Evolutionary conservation across 2,329 filamentous ascomycete species (phyloP).

Genomic region (Coniochaeta sp.): DNA sequence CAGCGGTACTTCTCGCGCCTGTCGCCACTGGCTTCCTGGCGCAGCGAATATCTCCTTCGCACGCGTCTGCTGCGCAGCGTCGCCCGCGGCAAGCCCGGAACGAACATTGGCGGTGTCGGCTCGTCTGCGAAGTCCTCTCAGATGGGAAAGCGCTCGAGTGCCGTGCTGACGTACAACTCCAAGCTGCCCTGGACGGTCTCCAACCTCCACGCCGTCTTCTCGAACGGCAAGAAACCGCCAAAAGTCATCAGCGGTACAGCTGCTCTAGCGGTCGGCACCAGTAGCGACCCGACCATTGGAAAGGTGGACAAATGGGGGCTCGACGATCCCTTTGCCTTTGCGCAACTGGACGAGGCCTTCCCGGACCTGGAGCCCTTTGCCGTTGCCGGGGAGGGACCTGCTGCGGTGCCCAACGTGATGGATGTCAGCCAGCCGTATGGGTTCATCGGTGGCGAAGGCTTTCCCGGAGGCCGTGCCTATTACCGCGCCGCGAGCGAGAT

Average conservation of each 20-base stretch:
- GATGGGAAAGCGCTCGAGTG: constrained; percentile 59
- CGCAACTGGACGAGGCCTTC: constrained; percentile 72
- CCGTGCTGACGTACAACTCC: constrained; percentile 79
- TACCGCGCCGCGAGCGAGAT: constrained; percentile 69
- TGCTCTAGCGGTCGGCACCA: constrained; percentile 69
- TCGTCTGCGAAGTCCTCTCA: constrained; percentile 40
- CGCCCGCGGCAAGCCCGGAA: constrained; percentile 69
- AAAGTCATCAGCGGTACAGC: constrained; percentile 77
- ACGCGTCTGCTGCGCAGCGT: constrained; percentile 79
- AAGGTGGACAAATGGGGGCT: constrained; percentile 79
- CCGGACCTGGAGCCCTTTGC: constrained; percentile 71
- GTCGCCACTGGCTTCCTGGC: constrained; percentile 82
- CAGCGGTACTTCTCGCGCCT: constrained; percentile 75
- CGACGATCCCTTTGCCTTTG: constrained; percentile 65
- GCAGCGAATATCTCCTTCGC: constrained; percentile 88
- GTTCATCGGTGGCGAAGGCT: constrained; percentile 78
- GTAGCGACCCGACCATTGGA: constrained; percentile 72
- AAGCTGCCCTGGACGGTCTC: constrained; percentile 74
- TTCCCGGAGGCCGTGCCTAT: constrained; percentile 73
- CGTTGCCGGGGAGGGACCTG: constrained; percentile 62
- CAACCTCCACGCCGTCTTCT: constrained; percentile 71
- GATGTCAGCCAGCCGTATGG: constrained; percentile 84
- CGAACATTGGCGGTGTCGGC: constrained; percentile 43
- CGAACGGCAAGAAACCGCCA: constrained; percentile 65
- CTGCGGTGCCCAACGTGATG: constrained; percentile 78